These are phyloP conservation scores for Dendrobium huoshanense DNA, from an alignment of 106 monocot species.

Conservation along the genomic window DNA sequence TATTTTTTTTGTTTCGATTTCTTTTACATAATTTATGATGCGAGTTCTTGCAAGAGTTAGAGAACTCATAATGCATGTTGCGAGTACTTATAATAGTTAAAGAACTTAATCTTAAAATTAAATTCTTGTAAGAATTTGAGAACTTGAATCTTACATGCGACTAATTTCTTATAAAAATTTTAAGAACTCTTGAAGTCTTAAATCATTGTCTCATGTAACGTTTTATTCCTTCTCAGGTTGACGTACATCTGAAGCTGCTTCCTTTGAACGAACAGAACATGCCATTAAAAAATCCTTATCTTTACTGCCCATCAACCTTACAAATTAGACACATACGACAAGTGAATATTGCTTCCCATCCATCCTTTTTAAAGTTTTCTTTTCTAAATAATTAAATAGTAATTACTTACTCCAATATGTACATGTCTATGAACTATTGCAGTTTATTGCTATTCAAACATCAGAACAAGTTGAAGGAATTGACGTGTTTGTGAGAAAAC, in stretches of 20 bases:
- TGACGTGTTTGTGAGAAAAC: conserved; percentile 46
- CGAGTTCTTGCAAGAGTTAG: too few relatives aligned
- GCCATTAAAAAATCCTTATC: conserved; percentile 46
- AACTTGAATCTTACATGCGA: too few relatives aligned
- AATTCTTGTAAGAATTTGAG: too few relatives aligned
- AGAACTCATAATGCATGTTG: too few relatives aligned
- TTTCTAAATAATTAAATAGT: background rate
- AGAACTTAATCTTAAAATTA: too few relatives aligned
- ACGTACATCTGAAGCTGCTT: conserved; percentile 66
- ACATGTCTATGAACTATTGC: conserved; percentile 14
- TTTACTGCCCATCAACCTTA: conserved; percentile 76
- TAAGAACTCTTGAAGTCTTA: too few relatives aligned
- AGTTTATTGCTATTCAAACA: conserved; percentile 72
- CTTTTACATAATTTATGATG: too few relatives aligned
- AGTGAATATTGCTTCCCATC: conserved; percentile 25
- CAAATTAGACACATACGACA: conserved; percentile 58
- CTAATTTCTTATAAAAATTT: too few relatives aligned
- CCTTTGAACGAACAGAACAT: conserved; percentile 46
- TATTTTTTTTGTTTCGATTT: too few relatives aligned
- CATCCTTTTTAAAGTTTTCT: too few relatives aligned
- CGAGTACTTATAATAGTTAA: too few relatives aligned
- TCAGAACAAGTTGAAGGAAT: conserved; percentile 42
- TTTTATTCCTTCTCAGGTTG: conserved; percentile 45
- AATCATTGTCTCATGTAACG: background rate
- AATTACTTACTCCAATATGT: background rate